phyloP scores from a whole-genome alignment of 441 rosid genomes.

The Bocquillonia castaneifolia region DNA sequence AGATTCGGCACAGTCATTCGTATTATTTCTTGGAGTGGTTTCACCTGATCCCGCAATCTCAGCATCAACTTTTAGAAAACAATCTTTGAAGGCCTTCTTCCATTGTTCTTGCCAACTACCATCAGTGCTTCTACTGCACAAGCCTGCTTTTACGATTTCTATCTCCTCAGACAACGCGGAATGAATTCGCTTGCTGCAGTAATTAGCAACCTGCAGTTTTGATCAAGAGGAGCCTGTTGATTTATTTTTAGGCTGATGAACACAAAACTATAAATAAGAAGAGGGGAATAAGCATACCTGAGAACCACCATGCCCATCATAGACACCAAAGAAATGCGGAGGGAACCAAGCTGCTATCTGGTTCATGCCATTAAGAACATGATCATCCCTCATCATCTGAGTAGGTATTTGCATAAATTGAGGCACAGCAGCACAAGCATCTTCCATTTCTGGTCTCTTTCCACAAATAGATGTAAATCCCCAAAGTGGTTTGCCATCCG shows the following conservation, averaged over 20 bases:
- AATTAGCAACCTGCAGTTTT: slow-evolving; percentile 57
- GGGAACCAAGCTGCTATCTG: slow-evolving; percentile 35
- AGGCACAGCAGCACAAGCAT: slow-evolving; percentile 54
- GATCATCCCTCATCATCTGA: slow-evolving; percentile 46
- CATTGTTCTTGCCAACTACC: slow-evolving; percentile 55
- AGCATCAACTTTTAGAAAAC: slow-evolving; percentile 59
- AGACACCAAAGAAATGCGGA: slow-evolving; percentile 73
- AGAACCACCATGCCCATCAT: slow-evolving; percentile 84
- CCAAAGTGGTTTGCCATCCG: slow-evolving; percentile 56
- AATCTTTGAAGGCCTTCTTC: slow-evolving; percentile 57
- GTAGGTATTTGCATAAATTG: slow-evolving; percentile 49
- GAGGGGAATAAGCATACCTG: slow-evolving; percentile 44
- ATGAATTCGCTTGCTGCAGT: slow-evolving; percentile 62
- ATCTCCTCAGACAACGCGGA: slow-evolving; percentile 61
- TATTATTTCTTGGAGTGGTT: slow-evolving; percentile 14
- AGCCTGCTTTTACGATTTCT: slow-evolving; percentile 31
- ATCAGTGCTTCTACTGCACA: slow-evolving; percentile 31
- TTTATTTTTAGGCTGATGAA: neutral
- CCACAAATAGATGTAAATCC: slow-evolving; percentile 71
- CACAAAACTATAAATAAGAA: neutral
- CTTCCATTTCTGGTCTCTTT: slow-evolving; percentile 89
- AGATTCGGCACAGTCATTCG: slow-evolving; percentile 22
- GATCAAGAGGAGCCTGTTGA: neutral
- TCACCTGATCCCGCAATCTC: slow-evolving; percentile 48
- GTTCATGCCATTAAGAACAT: slow-evolving; percentile 39